Base-by-base conservation (phyloP, 2,329 filamentous ascomycete genomes). In the Fusarium sp. region DNA sequence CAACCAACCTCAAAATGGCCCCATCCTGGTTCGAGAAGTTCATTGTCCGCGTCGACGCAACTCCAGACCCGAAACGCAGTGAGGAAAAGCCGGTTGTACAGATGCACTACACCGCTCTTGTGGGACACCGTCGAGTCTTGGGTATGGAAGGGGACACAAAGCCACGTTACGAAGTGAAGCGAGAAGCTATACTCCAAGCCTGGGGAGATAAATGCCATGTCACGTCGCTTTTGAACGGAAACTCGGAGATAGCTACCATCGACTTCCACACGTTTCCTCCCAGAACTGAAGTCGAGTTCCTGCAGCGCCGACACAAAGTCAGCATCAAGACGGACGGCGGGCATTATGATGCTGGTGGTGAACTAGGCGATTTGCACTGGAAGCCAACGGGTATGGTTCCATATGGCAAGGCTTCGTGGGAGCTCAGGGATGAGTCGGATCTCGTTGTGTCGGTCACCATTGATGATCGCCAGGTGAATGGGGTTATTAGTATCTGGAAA, bases 21-120 rank as follows among this genome's bases (percentile, higher is more conserved):
- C 11, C 52, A 43, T 1, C 15, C 48, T n/a, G 60, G 67, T 19
- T 56, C 55, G 12, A 52, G 55, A 24, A 60, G 64, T 11, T 35
- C 32, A 52, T 52, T 35, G 40, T 45, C 25, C 49, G 49, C 26
- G 32, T 28, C 11, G 49, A 45, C 49, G 12, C 49, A 19, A 52
- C 49, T 5, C 49, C 49, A 11, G 49, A 52, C 26, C 39, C 49
- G 4, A 31, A 32, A 19, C 49, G 49, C 31, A 29, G 13, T 24
- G n/a, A 36, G n/a, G 40, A 52, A 38, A 29, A 12, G 40, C 49
- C 40, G 11, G 40, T 24, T 36, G n/a, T 52, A 19, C 40, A 52
- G 36, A 38, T 52, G 15, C 49, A 52, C 32, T 52, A 52, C 40
- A 52, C 49, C 31, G 32, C 32, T 41, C 49, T 52, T 13, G 32